Conservation (phyloP, 2,329 filamentous ascomycete genomes). For the Nemania serpens region DNA sequence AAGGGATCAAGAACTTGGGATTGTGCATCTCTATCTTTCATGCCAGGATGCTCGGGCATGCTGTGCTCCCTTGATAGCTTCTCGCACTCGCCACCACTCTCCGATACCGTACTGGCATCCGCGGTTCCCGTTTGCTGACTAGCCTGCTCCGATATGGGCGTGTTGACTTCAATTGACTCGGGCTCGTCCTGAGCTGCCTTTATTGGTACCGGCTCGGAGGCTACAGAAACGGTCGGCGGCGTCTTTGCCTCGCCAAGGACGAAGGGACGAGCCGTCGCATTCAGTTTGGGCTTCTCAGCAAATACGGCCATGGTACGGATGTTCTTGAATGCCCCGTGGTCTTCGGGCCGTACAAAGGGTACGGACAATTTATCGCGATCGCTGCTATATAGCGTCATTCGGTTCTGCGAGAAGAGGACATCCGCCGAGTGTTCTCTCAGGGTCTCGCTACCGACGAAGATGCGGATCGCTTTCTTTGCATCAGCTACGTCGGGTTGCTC, state of each 20-base stretch:
- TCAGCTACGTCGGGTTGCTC: slow-evolving; percentile 56
- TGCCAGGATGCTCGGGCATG: slow-evolving; percentile 32
- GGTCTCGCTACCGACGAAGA: slow-evolving; percentile 89
- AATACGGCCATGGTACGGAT: slow-evolving; percentile 67
- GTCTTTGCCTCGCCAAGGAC: slow-evolving; percentile 45
- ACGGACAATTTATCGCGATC: slow-evolving; percentile 86
- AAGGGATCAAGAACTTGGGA: slow-evolving; percentile 33
- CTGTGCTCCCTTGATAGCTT: slow-evolving; percentile 39
- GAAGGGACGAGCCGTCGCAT: slow-evolving; percentile 55
- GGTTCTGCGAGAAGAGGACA: slow-evolving; percentile 88
- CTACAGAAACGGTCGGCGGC: slow-evolving; percentile 19
- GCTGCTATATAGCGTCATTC: slow-evolving; percentile 83
- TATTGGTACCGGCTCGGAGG: slow-evolving; percentile 32
- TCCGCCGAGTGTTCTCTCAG: slow-evolving; percentile 87
- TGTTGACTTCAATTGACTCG: slow-evolving; percentile 45
- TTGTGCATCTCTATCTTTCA: slow-evolving; percentile 40
- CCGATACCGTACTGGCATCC: slow-evolving; percentile 46
- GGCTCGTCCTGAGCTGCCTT: slow-evolving; percentile 39
- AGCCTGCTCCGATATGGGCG: slow-evolving; percentile 42
- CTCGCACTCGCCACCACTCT: slow-evolving; percentile 52
- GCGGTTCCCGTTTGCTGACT: slow-evolving; percentile 40
- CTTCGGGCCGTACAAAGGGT: slow-evolving; percentile 89
- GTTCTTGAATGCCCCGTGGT: slow-evolving; percentile 78
- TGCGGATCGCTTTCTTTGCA: slow-evolving; percentile 70
- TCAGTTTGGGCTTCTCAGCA: slow-evolving; percentile 62